Percentiles rank a stretch among this genome's conserved stretches.
These are phyloP conservation scores for Chytridium lagenaria DNA, from an alignment of 371 early-diverging fungal species.

Conservation along the genomic window DNA sequence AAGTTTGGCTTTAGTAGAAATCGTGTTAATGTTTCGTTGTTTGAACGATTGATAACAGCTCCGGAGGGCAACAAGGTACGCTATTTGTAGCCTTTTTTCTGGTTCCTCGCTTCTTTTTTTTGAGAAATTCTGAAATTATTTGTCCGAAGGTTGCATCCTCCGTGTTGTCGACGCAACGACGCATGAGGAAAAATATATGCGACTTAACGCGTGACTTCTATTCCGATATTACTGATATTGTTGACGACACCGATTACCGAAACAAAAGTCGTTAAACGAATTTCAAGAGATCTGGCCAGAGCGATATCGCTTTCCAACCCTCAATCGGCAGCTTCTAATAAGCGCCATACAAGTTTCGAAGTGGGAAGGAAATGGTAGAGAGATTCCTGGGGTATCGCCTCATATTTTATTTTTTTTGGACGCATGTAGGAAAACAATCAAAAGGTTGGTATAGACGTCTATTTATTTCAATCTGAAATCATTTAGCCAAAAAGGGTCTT, in stretches of 20 bases:
- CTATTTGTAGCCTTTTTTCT: too few species aligned
- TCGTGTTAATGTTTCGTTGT: slow-evolving; percentile 41
- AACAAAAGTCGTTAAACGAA: slow-evolving; percentile 28
- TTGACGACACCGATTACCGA: slow-evolving; percentile 27
- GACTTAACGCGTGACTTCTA: slow-evolving; percentile 44
- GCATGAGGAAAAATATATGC: slow-evolving; percentile 42
- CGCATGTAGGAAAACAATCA: slow-evolving; percentile 33
- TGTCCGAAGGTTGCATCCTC: slow-evolving; percentile 3
- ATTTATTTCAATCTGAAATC: too few species aligned
- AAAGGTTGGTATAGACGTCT: too few species aligned
- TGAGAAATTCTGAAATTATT: slow-evolving; percentile 7
- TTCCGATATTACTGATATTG: slow-evolving; percentile 33
- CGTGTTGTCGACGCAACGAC: slow-evolving; percentile 31
- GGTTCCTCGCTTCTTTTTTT: too few species aligned
- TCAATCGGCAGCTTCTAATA: too few species aligned
- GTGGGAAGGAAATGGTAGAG: slow-evolving; percentile 29
- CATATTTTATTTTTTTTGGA: slow-evolving; percentile 43
- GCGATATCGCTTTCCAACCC: too few species aligned
- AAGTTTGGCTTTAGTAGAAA: slow-evolving; percentile 44
- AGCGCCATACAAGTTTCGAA: neutral
- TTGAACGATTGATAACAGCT: slow-evolving; percentile 40
- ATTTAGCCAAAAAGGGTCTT: slow-evolving; percentile 37
- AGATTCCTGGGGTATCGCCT: slow-evolving; percentile 38
- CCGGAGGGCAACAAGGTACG: slow-evolving; percentile 28
- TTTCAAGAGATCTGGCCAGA: too few species aligned